A percentile compares a stretch with the other conserved stretches of the same genome.
phyloP scores from a whole-genome alignment of 345 rosid species.

The Passiflora organensis region DNA sequence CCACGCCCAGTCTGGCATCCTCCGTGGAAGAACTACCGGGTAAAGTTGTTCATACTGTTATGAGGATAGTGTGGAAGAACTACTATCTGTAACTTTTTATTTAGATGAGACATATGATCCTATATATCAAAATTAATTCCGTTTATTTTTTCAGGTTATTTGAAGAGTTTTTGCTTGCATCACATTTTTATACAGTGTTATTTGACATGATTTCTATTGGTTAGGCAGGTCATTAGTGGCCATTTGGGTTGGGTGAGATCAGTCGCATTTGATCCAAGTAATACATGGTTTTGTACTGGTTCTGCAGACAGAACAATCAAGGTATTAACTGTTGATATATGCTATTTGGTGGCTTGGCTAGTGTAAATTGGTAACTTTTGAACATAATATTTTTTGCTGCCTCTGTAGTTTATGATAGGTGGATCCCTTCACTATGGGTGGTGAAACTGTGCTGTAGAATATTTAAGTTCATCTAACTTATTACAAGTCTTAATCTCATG shows the following conservation, averaged over 20 bases:
- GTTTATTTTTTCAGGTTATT: no score
- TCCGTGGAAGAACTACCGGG: conserved; percentile 99
- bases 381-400: no score
- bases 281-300: conserved; percentile 96
- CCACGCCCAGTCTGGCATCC: conserved; percentile 97
- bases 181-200: background rate
- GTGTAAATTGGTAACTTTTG: no score
- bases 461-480: no score
- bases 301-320: conserved; percentile 97
- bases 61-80: background rate
- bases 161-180: background rate
- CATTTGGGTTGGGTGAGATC: conserved; percentile 99
- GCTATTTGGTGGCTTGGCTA: background rate
- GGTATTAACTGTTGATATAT: conserved; percentile 35
- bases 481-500: no score
- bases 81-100: no score
- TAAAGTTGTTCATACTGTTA: conserved; percentile 21
- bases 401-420: no score
- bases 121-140: background rate
- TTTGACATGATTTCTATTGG: conserved; percentile 16
- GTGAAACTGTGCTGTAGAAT: no score
- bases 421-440: no score
- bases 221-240: conserved; percentile 73
- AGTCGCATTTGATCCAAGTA: conserved; percentile 93
- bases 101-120: background rate